Base-by-base conservation (phyloP, 202 grass and related monocot species). In the Digitaria exilis region DNA sequence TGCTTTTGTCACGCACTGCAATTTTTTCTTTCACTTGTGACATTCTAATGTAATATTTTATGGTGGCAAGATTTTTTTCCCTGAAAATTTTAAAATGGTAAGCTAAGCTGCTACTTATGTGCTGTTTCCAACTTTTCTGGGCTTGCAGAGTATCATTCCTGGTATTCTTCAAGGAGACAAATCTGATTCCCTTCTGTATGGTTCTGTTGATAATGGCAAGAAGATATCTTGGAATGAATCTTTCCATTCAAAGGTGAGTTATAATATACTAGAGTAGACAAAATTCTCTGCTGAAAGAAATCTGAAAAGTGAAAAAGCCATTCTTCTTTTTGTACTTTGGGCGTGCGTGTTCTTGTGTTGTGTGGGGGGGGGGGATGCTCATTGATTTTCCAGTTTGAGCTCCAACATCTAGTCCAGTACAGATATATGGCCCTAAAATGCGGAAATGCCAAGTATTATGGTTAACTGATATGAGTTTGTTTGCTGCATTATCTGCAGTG, bases 151-250 rank as follows among this genome's bases (percentile, higher is more conserved):
- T 75, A 96, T 99, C 76, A 99, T 99, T 86, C 96, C 96, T 86
- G 96, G 96, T 70, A 99, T 99, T 76, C 90, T 99, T 84, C 96
- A 99, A 99, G 96, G 96, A 75, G 96, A 99, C 74, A 99, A 99
- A 76, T 99, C 96, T 0, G 88, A 99, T 82, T 99, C 96, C 29
- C 96, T 99, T 69, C 72, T 99, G 48, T 99, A 99, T 68, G 96
- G 96, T 72, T 99, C 96, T 56, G 96, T 99, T 69, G 96, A 99
- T 78, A 99, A 99, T 71, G 96, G 96, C 71, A 99, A 99, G 86
- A 99, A 99, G 85, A 99, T 99, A 80, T 92, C 89, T 80, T 99
- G 96, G 96, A 92, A 99, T 0, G 96, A 96, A 75, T 76, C 91
- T 19, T 99, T 99, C 81, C 96, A 99, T 90, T 84, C 75, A 24